Evolutionary conservation across 805 yeast species (phyloP).

Genomic region (Metschnikowia lunata): DNA sequence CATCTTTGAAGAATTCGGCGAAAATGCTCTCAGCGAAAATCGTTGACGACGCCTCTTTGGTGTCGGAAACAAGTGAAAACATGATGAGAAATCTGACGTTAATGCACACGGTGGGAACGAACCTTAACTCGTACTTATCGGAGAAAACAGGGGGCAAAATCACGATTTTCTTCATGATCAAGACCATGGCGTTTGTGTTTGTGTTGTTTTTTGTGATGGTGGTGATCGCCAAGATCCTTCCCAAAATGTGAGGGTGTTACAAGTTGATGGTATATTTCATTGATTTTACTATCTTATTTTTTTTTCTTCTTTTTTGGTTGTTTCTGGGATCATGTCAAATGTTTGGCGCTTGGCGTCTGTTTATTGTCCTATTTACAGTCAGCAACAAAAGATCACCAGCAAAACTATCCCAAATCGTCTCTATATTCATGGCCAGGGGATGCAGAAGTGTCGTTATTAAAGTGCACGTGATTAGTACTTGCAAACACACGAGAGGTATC

Average conservation of each 20-base stretch:
- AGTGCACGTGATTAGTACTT: conserved; percentile 1
- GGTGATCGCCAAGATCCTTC: conserved; percentile 32
- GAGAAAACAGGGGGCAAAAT: conserved; percentile 41
- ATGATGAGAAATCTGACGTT: conserved; percentile 22
- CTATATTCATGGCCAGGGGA: conserved; percentile 10
- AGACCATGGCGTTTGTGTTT: conserved; percentile 24
- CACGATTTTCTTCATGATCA: conserved; percentile 34
- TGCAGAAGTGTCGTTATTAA: conserved; percentile 6
- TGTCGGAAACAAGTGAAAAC: conserved; percentile 33
- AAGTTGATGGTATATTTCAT: background rate
- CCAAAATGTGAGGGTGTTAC: conserved; percentile 24
- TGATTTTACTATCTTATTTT: too few relatives aligned
- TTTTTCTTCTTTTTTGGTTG: too few relatives aligned
- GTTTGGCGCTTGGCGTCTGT: too few relatives aligned
- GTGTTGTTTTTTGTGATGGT: conserved; percentile 29
- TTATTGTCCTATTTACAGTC: background rate
- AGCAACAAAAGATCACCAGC: background rate
- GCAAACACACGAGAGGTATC: conserved; percentile 1
- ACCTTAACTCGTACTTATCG: conserved; percentile 33
- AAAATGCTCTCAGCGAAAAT: conserved; percentile 34
- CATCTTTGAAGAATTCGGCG: conserved; percentile 46
- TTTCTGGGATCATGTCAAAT: background rate
- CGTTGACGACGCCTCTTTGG: conserved; percentile 30
- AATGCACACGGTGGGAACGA: conserved; percentile 27
- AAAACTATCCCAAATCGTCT: background rate